Conservation (phyloP, 1,284 basidiomycete genomes). For the Porodaedalea pini region DNA sequence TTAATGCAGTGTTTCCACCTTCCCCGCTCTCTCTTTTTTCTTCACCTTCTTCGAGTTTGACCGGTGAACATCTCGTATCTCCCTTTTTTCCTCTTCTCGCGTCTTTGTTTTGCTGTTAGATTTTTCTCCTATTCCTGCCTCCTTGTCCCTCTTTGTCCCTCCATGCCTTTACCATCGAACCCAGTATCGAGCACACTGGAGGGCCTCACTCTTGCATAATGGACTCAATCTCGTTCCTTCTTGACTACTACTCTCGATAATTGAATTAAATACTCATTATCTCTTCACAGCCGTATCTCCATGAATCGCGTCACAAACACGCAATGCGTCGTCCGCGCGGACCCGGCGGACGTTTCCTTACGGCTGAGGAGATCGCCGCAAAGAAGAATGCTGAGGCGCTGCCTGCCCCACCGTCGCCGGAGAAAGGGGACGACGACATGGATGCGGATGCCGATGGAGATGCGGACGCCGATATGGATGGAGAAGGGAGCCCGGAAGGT, state of each 20-base stretch:
- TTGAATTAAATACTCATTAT: not conserved
- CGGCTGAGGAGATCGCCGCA: slow-evolving; percentile 87
- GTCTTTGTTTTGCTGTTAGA: no score
- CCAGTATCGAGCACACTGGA: no score
- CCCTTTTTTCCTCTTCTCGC: not conserved
- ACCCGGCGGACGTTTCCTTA: slow-evolving; percentile 94
- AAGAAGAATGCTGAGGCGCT: slow-evolving; percentile 48
- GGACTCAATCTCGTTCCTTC: no score
- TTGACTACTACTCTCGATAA: not conserved
- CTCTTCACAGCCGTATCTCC: slow-evolving; percentile 82
- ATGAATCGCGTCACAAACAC: slow-evolving; percentile 96
- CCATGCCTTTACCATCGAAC: not conserved
- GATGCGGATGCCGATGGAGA: slow-evolving; percentile 32
- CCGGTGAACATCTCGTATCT: no score
- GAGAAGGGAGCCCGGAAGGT: slow-evolving; percentile 8
- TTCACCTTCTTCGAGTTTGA: no score
- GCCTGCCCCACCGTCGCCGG: slow-evolving; percentile 18
- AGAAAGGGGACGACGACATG: slow-evolving; percentile 29
- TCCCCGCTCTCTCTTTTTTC: no score
- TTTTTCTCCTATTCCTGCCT: no score
- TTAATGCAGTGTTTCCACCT: no score
- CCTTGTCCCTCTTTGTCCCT: not conserved
- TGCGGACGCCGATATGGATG: slow-evolving; percentile 23
- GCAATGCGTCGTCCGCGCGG: slow-evolving; percentile 95
- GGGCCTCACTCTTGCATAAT: no score